Evolutionary conservation across 306 rosid species (phyloP), one percentile per base, ranked within the genome.

Genomic region (Nissolia schottii): DNA sequence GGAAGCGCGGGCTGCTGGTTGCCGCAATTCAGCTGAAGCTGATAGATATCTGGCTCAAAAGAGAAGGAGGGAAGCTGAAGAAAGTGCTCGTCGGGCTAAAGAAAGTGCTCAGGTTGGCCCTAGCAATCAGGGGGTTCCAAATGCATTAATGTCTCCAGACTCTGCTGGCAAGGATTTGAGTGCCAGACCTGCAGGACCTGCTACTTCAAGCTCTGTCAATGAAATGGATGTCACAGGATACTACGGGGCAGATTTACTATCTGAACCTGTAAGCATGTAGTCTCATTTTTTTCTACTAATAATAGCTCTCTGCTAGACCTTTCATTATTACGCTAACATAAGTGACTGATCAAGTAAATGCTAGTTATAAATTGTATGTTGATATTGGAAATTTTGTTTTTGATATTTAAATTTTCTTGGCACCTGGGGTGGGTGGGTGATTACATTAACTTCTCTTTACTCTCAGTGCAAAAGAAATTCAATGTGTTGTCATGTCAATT

Each of bases 1-100:
- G 99, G 96, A 95, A 69, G 96, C 97, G 20, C 80, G 79, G 50
- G 79, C 79, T 79, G 92, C 95, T 28, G 99, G 99, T 53, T 95
- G 92, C 73, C 91, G 90, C 65, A 83, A 81, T 54, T 41, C 91
- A 5, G 83, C 80, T 0, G 96, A 91, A 79, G 99, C 86, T 51
- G 93, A 91, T 65, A 82, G 85, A 79, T 91, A 86, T 80, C 81
- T 85, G 70, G 70, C 73, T 51, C 83, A 73, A 7, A 95, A 88
- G 81, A 84, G 89, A 79, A 83, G 62, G 80, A 85, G 81, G 78
- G 97, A 79, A 83, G 86, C 87, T 11, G 97, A 94, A 25, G 95
- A 86, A 67, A 79, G 25, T 73, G 80, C 80, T 75, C 78, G 82
- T 19, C 73, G 94, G 82, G 77, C 62, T 23, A 89, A 82, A 85